Conservation (phyloP, 2,329 filamentous ascomycete species). For the Tympanopsis confertula region DNA sequence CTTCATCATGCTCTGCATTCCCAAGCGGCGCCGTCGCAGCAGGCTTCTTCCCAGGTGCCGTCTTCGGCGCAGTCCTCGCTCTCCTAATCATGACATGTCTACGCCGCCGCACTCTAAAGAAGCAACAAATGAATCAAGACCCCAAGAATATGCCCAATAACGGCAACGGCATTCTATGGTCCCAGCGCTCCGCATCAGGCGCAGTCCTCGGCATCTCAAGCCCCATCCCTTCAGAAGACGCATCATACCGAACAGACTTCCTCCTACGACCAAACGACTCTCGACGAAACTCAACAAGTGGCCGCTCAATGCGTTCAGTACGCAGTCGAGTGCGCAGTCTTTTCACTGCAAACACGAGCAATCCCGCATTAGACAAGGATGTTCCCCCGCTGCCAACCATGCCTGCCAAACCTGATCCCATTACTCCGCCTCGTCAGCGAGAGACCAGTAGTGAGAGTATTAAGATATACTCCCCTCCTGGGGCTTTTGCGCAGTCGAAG, state of each 20-base stretch:
- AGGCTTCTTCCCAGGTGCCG: conserved; percentile 30
- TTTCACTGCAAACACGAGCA: no score
- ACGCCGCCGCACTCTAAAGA: background rate
- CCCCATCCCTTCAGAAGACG: conserved; percentile 1
- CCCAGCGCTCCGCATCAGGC: background rate
- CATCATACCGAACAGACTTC: background rate
- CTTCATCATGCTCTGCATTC: conserved; percentile 21
- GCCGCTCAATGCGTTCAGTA: no score
- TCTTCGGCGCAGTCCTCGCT: conserved; percentile 18
- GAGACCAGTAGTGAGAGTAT: background rate
- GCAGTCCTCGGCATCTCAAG: background rate
- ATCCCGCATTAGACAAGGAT: no score
- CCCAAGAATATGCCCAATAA: background rate
- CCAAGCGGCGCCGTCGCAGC: conserved; percentile 25
- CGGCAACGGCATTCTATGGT: background rate
- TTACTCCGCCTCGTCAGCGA: no score
- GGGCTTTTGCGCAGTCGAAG: background rate
- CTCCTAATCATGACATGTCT: background rate
- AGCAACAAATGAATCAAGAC: no score
- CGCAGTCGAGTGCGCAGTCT: no score
- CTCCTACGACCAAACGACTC: no score
- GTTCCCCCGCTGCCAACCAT: no score
- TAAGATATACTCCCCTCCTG: background rate
- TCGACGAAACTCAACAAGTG: no score
- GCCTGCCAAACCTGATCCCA: no score